Conservation (phyloP, 2,329 filamentous ascomycete species). For the Hypoxylon sp. region DNA sequence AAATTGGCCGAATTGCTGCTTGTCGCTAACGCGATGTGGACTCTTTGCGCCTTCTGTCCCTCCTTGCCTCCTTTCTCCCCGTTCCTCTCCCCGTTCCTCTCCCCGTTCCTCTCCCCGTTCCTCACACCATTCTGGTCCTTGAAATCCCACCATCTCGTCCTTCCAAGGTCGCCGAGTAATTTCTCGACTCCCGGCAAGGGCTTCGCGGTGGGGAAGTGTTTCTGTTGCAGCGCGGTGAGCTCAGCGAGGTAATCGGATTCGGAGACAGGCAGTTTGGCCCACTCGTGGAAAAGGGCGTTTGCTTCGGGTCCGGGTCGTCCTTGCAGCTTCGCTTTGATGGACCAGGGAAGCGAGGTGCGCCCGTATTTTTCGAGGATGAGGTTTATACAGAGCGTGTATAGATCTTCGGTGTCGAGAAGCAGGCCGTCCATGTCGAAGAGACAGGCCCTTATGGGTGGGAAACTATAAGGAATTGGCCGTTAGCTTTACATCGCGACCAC, state of each 20-base stretch:
- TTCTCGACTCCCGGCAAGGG: slow-evolving; percentile 83
- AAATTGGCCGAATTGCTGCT: slow-evolving; percentile 82
- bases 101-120: slow-evolving; percentile 44
- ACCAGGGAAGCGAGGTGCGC: slow-evolving; percentile 86
- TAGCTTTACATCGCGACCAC: slow-evolving; percentile 39
- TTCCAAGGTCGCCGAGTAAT: slow-evolving; percentile 73
- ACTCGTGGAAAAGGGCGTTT: slow-evolving; percentile 74
- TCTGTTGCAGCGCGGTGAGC: slow-evolving; percentile 74
- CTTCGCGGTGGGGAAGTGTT: slow-evolving; percentile 80
- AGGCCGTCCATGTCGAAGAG: slow-evolving; percentile 99
- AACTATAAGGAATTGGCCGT: slow-evolving; percentile 62
- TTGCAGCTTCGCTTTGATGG: slow-evolving; percentile 88
- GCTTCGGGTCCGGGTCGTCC: slow-evolving; percentile 69
- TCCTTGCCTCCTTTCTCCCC: slow-evolving; percentile 50
- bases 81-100: slow-evolving; percentile 47
- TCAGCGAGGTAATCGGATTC: slow-evolving; percentile 75
- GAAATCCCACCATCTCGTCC: slow-evolving; percentile 66
- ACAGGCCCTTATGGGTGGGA: slow-evolving; percentile 87
- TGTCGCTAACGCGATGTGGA: slow-evolving; percentile 90
- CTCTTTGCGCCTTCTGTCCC: slow-evolving; percentile 57
- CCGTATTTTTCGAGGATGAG: slow-evolving; percentile 82
- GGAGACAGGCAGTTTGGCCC: slow-evolving; percentile 87
- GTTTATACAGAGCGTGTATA: slow-evolving; percentile 89
- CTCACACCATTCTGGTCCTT: slow-evolving; percentile 49
- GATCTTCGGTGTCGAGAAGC: slow-evolving; percentile 91